Evolutionary conservation across 2,329 filamentous ascomycete genomes (phyloP), one percentile per base, ranked within the genome.

Genomic region (Emergomyces orientalis): DNA sequence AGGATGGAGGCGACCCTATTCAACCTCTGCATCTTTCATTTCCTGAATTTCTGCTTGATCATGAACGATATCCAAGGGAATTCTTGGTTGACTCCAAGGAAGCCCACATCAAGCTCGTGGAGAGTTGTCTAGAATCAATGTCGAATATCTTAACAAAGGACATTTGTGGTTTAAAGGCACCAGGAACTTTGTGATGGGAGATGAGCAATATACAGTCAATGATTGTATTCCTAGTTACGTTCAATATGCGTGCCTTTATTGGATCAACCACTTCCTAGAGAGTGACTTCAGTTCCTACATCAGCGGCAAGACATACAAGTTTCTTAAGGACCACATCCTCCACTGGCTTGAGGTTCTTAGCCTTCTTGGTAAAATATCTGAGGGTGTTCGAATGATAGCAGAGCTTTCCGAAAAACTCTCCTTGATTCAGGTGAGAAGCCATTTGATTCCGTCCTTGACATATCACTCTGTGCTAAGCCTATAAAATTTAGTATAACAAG

Each of bases 61-160:
- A 17, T 9, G 47, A 66, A 51, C 22, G 54, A 56, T 56, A 34
- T 41, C 54, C 54, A 22, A 70, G 65, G 65, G 61, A 61, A 27
- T 70, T 73, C 69, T 66, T 69, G 67, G 68, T 72, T 63, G 61
- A 76, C 54, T 67, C 72, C 65, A 70, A 67, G 62, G 41, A 62
- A 14, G 67, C 69, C 59, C 70, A 76, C 59, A 30, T 67, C 60
- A 64, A 64, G 43, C 63, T 76, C 27, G 68, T 67, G 17, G 62
- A 49, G 61, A 51, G 55, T 58, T 76, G 72, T 63, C 67, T 75
- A 8, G 49, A 52, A n/a, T 19, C 55, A 7, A 63, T 65, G 61
- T 57, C 49, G 27, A 17, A n/a, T 19, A 34, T n/a, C 3, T 55
- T 65, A 14, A 54, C 25, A 39, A 61, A 49, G 25, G 58, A 65